A percentile compares a stretch with the other conserved stretches of the same genome.
Conservation (phyloP, 352 stramenopile species). For the Phytopythium kandeliae region DNA sequence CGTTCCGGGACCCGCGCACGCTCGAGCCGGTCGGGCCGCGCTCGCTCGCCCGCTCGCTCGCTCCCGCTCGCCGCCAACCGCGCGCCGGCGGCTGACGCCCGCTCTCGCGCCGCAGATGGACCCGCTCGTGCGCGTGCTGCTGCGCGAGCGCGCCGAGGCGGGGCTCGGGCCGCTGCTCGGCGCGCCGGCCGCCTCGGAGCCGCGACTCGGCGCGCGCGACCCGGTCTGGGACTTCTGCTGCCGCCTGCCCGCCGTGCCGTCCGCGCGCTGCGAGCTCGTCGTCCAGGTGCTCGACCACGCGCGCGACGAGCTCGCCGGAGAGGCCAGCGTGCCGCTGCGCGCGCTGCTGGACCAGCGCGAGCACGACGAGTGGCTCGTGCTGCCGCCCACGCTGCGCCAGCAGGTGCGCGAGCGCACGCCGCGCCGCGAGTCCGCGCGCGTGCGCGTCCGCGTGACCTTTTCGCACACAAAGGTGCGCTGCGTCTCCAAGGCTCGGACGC, state of each 20-base stretch:
- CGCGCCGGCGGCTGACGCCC: too few relatives aligned
- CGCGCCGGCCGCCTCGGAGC: slow-evolving; percentile 23
- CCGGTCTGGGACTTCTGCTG: slow-evolving; percentile 37
- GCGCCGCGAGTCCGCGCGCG: slow-evolving; percentile 24
- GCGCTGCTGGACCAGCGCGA: slow-evolving; percentile 55
- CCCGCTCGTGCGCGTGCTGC: slow-evolving; percentile 38
- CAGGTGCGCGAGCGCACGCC: slow-evolving; percentile 41
- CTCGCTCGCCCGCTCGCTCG: too few relatives aligned
- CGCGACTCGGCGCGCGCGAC: slow-evolving; percentile 35
- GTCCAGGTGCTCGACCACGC: slow-evolving; percentile 54
- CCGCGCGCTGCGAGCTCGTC: slow-evolving; percentile 27
- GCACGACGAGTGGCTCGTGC: slow-evolving; percentile 43
- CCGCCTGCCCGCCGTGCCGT: slow-evolving; percentile 27
- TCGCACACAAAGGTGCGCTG: slow-evolving; percentile 47
- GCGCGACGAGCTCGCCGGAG: slow-evolving; percentile 38
- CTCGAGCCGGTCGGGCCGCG: slow-evolving; percentile 46
- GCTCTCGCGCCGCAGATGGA: slow-evolving; percentile 37
- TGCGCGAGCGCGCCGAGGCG: slow-evolving; percentile 10
- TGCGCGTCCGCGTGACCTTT: slow-evolving; percentile 34
- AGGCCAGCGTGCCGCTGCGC: slow-evolving; percentile 37
- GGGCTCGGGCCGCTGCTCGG: background rate
- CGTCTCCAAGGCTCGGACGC: too few relatives aligned
- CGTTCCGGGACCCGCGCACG: slow-evolving; percentile 36
- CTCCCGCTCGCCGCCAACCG: too few relatives aligned
- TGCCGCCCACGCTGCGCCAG: slow-evolving; percentile 56